Conservation (phyloP, 495 filamentous ascomycete genomes). For the Tuber umbilicatum region DNA sequence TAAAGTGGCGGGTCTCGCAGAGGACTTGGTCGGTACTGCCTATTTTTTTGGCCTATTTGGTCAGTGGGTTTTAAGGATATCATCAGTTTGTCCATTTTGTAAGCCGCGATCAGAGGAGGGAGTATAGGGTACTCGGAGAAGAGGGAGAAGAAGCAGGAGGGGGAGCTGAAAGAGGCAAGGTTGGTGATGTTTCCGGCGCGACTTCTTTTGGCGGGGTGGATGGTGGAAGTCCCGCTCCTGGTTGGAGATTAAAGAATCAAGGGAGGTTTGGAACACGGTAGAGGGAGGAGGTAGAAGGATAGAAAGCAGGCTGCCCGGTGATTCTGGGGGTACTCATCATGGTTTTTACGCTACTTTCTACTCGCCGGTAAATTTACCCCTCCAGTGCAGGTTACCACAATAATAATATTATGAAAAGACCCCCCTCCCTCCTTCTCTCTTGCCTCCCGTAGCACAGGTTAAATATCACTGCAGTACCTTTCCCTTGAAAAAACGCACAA, state of each 20-base stretch:
- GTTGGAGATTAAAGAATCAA: background rate
- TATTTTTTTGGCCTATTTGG: background rate
- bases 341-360: background rate
- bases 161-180: background rate
- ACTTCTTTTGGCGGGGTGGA: background rate
- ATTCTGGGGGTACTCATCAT: background rate
- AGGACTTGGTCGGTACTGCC: slow-evolving; percentile 13
- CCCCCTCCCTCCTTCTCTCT: background rate
- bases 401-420: background rate
- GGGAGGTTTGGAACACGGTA: background rate
- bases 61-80: background rate
- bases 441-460: background rate
- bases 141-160: background rate
- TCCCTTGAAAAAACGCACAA: too few species aligned
- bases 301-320: background rate
- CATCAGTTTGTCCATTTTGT: background rate
- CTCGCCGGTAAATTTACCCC: background rate
- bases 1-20: slow-evolving; percentile 17
- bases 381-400: background rate
- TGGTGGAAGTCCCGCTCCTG: background rate
- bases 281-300: background rate
- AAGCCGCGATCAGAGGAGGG: too few species aligned
- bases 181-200: background rate
- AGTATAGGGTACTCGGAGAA: background rate
- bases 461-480: background rate